phyloP scores from a whole-genome alignment of 345 rosid genomes.

The Syzygium aromaticum region DNA sequence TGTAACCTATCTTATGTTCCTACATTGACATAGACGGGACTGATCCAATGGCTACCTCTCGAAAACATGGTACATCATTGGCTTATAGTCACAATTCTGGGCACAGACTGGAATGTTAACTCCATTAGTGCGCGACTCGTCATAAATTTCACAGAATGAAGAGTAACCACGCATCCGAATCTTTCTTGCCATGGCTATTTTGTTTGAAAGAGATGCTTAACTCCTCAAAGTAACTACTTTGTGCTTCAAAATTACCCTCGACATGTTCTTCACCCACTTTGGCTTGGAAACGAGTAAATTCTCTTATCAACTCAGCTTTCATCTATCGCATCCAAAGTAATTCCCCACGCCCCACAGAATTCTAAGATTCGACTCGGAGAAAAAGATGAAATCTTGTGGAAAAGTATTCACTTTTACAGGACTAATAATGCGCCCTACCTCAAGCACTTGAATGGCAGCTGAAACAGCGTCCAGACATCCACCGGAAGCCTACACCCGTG shows the following conservation, averaged over 20 bases:
- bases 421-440: constrained; percentile 28
- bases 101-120: neutral
- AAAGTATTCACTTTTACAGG: neutral
- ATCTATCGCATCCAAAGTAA: neutral
- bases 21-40: neutral
- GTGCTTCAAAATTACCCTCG: neutral
- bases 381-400: neutral
- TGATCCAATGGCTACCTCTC: neutral
- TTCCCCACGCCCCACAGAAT: neutral
- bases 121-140: neutral
- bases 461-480: constrained; percentile 69
- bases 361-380: neutral
- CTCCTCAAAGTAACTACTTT: neutral
- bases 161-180: neutral
- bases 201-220: neutral
- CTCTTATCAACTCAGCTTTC: neutral
- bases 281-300: neutral
- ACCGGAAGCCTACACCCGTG: constrained; percentile 43
- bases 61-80: neutral
- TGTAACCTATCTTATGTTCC: neutral
- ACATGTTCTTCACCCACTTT: neutral
- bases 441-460: constrained; percentile 85
- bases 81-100: neutral
- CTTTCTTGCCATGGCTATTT: neutral
- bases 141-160: neutral